Evolutionary conservation across 306 rosid genomes (phyloP).

Genomic region (Dicorynia guianensis): DNA sequence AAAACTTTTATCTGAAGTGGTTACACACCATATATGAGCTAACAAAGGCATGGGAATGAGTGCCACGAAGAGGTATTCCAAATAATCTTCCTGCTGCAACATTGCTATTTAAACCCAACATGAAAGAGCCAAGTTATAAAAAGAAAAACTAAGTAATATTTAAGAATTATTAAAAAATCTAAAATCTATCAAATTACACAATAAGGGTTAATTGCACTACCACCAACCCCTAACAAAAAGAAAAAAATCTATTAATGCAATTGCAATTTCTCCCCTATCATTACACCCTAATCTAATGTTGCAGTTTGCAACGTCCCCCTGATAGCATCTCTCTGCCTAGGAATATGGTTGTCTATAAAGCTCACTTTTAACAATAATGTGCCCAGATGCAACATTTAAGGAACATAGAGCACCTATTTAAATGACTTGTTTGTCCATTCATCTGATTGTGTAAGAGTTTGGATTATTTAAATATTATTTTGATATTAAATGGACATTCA

Average conservation of each 20-base stretch:
- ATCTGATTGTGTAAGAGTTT: conserved; percentile 7
- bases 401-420: background rate
- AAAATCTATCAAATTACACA: background rate
- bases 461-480: conserved; percentile 11
- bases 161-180: background rate
- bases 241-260: too few species aligned
- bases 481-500: background rate
- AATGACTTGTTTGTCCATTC: conserved; percentile 24
- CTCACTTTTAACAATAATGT: too few species aligned
- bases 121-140: conserved; percentile 34
- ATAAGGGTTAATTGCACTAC: background rate
- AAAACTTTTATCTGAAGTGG: conserved; percentile 37
- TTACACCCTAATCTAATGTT: background rate
- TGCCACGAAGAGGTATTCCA: conserved; percentile 91
- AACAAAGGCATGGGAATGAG: conserved; percentile 95
- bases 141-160: conserved; percentile 6
- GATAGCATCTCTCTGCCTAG: background rate
- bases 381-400: background rate
- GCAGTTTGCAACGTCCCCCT: background rate
- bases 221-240: background rate
- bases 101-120: conserved; percentile 60
- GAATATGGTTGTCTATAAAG: too few species aligned
- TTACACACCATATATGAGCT: conserved; percentile 79
- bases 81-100: conserved; percentile 89
- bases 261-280: conserved; percentile 8